phyloP scores from a whole-genome alignment of 441 rosid species.

The Erysimum pusillum region DNA sequence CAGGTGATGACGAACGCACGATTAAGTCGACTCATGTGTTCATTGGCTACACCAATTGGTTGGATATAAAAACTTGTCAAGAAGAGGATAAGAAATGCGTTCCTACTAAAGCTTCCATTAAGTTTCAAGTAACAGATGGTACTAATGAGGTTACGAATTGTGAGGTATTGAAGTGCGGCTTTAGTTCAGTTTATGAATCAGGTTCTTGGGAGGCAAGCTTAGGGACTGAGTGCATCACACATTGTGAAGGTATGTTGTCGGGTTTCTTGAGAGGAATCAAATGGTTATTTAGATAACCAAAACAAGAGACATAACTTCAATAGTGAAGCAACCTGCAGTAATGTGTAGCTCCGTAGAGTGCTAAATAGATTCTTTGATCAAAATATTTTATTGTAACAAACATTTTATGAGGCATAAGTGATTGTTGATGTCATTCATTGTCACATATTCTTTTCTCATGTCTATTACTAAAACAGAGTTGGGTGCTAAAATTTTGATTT shows the following conservation, averaged over 20 bases:
- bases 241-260: background rate
- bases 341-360: background rate
- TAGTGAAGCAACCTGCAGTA: background rate
- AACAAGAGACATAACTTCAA: background rate
- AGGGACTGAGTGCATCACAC: background rate
- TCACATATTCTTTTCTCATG: background rate
- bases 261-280: background rate
- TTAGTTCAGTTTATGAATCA: slow-evolving; percentile 23
- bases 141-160: background rate
- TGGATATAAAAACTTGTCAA: slow-evolving; percentile 2
- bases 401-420: background rate
- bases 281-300: background rate
- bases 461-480: background rate
- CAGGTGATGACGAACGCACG: background rate
- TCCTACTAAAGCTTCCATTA: background rate
- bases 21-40: slow-evolving; percentile 14
- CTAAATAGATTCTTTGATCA: background rate
- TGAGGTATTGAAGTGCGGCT: slow-evolving; percentile 31
- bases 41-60: slow-evolving; percentile 28
- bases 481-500: background rate
- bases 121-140: slow-evolving; percentile 23
- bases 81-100: background rate
- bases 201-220: slow-evolving; percentile 22
- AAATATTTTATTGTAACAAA: background rate
- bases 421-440: background rate